Evolutionary conservation across 192 early-diverging fungal genomes (phyloP), one percentile per base, ranked within the genome.

Genomic region (Allomyces macrogynus): DNA sequence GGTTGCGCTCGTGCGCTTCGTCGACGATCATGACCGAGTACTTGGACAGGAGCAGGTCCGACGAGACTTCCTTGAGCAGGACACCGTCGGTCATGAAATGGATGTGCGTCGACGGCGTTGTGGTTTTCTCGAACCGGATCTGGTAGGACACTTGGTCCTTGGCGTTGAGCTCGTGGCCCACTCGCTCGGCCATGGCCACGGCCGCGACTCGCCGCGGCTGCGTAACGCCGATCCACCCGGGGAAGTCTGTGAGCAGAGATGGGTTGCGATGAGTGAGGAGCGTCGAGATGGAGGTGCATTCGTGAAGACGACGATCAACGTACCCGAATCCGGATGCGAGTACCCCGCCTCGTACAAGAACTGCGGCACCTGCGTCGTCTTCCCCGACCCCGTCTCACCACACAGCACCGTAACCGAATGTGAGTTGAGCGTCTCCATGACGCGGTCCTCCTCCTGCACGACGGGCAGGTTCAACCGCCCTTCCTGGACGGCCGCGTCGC

Each of bases 11-110:
- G 79, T 99, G 97, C 7, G 97, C 95, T 73, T 99, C 97, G 72
- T 99, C 97, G 44, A 95, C 89, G 62, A 99, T 95, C 26, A 99
- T 87, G 25, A 83, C 88, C 2, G 93, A 95, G 71, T 99, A 99
- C 70, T 89, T 84, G 32, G 83, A 80, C 23, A 99, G 72, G 23
- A 97, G 75, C 60, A 97, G 74, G 69, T 97, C 96, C 40, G 72
- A 74, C 20, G 86, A 78, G 57, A 99, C 78, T 73, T 99, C 97
- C 43, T 95, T 85, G 60, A 99, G 80, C 64, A 99, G 75, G 67
- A 99, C 92, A 78, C 97, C 97, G 74, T 99, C 97, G 8, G 97
- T 99, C 93, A 98, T 96, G 66, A 98, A 99, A 76, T 98, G 97
- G 67, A 98, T 89, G 20, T 88, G 78, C 5, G 95, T 97, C 10